Conservation (phyloP, 2,329 filamentous ascomycete species). For the Allantophomopsis cytisporea region DNA sequence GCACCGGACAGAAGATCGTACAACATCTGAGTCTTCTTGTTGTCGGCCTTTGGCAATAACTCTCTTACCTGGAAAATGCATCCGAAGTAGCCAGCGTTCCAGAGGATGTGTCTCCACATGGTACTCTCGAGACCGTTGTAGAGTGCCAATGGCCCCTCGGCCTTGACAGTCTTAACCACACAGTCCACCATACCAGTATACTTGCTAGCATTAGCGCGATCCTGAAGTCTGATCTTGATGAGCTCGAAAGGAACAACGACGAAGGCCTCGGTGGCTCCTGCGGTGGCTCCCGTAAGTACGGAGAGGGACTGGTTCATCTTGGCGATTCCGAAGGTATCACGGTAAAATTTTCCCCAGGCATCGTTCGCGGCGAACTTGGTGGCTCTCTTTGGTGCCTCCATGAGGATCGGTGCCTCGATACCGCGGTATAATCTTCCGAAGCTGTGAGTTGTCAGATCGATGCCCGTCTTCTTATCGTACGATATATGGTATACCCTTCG, state of each 20-base stretch:
- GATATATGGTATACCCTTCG: slow-evolving; percentile 55
- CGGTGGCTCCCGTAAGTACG: slow-evolving; percentile 83
- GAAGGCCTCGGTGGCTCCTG: slow-evolving; percentile 89
- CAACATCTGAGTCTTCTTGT: slow-evolving; percentile 66
- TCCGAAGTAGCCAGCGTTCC: slow-evolving; percentile 96
- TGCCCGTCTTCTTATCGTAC: no score
- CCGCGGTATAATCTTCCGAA: slow-evolving; percentile 88
- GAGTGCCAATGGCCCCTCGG: slow-evolving; percentile 74
- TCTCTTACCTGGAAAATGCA: slow-evolving; percentile 95
- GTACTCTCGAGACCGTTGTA: slow-evolving; percentile 97
- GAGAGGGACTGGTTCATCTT: slow-evolving; percentile 91
- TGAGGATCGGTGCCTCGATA: slow-evolving; percentile 89
- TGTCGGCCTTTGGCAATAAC: slow-evolving; percentile 67
- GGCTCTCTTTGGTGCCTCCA: slow-evolving; percentile 93
- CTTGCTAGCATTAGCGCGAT: slow-evolving; percentile 82
- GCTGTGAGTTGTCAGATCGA: slow-evolving; percentile 26
- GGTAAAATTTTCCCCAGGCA: slow-evolving; percentile 93
- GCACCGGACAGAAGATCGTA: slow-evolving; percentile 84
- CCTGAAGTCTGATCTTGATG: slow-evolving; percentile 95
- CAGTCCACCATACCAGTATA: slow-evolving; percentile 75
- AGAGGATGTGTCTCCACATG: slow-evolving; percentile 86
- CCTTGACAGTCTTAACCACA: slow-evolving; percentile 66
- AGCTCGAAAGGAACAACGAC: slow-evolving; percentile 97
- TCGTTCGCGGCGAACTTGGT: slow-evolving; percentile 99
- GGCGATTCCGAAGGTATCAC: slow-evolving; percentile 65